These are phyloP conservation scores for Populus simonii DNA, from an alignment of 345 rosid genomes.

Conservation along the genomic window DNA sequence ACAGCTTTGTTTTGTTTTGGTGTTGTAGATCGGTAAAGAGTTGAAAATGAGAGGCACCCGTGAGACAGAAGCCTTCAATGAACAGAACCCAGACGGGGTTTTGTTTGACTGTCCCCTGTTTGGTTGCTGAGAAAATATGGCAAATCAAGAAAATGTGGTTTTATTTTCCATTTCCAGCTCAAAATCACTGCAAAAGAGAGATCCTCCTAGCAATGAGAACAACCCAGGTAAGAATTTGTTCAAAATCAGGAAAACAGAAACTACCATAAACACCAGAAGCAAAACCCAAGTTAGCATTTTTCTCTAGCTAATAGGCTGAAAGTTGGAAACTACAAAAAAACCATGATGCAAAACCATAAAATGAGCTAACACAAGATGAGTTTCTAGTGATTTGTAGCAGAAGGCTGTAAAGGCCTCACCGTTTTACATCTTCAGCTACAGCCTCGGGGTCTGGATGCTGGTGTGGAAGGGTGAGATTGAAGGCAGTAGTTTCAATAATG, in stretches of 20 bases:
- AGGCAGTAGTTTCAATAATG: conserved; percentile 6
- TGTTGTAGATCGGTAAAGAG: not conserved
- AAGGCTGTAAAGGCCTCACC: conserved; percentile 1
- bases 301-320: not conserved
- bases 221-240: not conserved
- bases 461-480: conserved; percentile 24
- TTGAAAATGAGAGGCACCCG: conserved; percentile 4
- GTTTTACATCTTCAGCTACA: conserved; percentile 17
- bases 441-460: conserved; percentile 23
- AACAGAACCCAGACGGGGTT: conserved; percentile 9
- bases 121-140: not conserved
- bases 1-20: not conserved
- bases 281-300: not conserved
- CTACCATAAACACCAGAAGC: not conserved
- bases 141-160: not conserved
- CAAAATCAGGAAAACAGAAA: not conserved
- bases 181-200: not conserved
- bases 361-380: conserved; percentile 12
- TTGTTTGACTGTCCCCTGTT: not conserved
- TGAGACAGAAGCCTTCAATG: not conserved
- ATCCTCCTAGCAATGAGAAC: not conserved
- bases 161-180: not conserved
- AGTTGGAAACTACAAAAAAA: conserved; percentile 2
- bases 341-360: conserved; percentile 4
- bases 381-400: not conserved